A percentile compares a stretch with the other conserved stretches of the same genome.
Conservation (phyloP, 148 eudicot species). For the Rhododendron vialii region DNA sequence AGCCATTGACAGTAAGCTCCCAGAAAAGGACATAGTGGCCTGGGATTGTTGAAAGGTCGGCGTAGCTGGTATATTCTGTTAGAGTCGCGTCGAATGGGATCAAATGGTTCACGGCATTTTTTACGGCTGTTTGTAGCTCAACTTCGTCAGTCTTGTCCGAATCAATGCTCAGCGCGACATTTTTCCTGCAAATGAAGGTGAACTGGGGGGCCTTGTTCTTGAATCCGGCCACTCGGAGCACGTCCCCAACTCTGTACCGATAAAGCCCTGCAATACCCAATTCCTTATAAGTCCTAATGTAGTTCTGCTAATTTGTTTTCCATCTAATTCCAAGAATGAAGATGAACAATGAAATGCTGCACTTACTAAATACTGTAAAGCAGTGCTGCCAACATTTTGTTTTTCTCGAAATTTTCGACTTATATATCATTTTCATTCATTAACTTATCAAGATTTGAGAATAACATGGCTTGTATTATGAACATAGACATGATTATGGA, state of each 20-base stretch:
- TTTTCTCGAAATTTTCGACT: no score
- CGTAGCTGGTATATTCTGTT: slow-evolving; percentile 69
- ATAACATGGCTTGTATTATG: not conserved
- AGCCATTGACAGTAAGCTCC: slow-evolving; percentile 42
- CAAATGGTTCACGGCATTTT: slow-evolving; percentile 43
- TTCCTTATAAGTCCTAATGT: not conserved
- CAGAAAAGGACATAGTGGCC: slow-evolving; percentile 79
- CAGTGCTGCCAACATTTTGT: not conserved
- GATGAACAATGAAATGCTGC: no score
- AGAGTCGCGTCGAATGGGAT: slow-evolving; percentile 46
- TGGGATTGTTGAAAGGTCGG: slow-evolving; percentile 50
- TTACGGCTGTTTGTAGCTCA: slow-evolving; percentile 64
- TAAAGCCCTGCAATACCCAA: slow-evolving; percentile 46
- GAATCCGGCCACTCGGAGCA: slow-evolving; percentile 66
- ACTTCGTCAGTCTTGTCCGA: slow-evolving; percentile 78
- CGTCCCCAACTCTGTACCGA: slow-evolving; percentile 70
- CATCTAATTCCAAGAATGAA: no score
- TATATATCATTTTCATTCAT: not conserved
- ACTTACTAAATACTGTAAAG: no score
- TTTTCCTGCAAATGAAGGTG: slow-evolving; percentile 67
- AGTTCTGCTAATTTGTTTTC: no score
- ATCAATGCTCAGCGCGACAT: slow-evolving; percentile 68
- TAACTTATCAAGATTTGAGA: not conserved
- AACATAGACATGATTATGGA: no score
- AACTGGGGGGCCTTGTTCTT: slow-evolving; percentile 81